Conservation (phyloP, 2,329 filamentous ascomycete genomes). For the Fusarium vanettenii region DNA sequence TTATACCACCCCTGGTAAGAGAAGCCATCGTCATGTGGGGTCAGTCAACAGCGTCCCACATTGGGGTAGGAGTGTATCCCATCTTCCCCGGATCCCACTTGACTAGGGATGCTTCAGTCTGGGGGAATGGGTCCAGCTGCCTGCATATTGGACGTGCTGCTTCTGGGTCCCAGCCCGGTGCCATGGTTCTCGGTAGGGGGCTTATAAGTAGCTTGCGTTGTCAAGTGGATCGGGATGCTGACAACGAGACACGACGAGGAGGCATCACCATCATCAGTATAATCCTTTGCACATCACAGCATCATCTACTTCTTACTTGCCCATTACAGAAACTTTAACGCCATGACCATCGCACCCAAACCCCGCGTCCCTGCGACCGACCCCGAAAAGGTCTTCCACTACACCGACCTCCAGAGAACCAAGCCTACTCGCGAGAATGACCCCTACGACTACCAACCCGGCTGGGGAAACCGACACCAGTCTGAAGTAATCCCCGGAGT, state of each 20-base stretch:
- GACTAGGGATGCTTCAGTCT: background rate
- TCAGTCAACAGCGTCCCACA: background rate
- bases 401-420: conserved; percentile 22
- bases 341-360: background rate
- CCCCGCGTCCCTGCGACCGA: conserved; percentile 2
- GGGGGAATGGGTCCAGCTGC: background rate
- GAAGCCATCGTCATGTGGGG: conserved; percentile 1
- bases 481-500: conserved; percentile 22
- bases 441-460: conserved; percentile 18
- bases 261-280: background rate
- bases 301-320: background rate
- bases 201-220: background rate
- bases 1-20: background rate
- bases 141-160: background rate
- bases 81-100: background rate
- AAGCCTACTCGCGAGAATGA: conserved; percentile 25
- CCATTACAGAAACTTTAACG: background rate
- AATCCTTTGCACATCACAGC: background rate
- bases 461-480: conserved; percentile 22
- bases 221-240: background rate
- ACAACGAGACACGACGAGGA: background rate
- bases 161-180: background rate
- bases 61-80: background rate
- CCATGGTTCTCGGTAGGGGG: background rate
- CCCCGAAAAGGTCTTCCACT: conserved; percentile 24